phyloP scores from a whole-genome alignment of 108 stramenopile species.

The Schizochytrium sp. region DNA sequence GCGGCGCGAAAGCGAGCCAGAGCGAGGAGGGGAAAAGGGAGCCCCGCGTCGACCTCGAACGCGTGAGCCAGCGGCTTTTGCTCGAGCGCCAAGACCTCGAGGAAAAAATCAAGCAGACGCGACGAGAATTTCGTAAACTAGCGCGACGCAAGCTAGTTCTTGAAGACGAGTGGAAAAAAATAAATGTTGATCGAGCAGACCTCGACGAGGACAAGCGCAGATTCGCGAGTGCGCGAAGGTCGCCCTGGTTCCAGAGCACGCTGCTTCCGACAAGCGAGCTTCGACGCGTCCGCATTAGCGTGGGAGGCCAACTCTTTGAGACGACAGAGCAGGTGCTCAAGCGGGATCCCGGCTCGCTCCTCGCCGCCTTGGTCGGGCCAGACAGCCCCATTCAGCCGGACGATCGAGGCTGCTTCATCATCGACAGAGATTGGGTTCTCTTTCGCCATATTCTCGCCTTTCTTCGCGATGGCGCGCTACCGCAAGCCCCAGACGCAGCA shows the following conservation, averaged over 20 bases:
- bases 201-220: not conserved
- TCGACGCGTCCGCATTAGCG: slow-evolving; percentile 21
- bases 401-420: not conserved
- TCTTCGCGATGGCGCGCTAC: not conserved
- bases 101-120: not conserved
- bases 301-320: slow-evolving; percentile 29
- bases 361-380: slow-evolving; percentile 11
- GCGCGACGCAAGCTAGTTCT: slow-evolving; percentile 6
- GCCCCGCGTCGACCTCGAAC: not conserved
- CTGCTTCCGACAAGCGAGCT: not conserved
- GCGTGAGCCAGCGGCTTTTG: not conserved
- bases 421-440: not conserved
- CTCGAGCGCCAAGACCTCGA: slow-evolving; percentile 12
- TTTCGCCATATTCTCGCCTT: slow-evolving; percentile 1
- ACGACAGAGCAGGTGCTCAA: not conserved
- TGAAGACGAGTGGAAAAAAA: slow-evolving; percentile 4
- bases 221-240: not conserved
- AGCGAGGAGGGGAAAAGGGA: not conserved
- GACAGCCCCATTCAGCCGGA: slow-evolving; percentile 13
- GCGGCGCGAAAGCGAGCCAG: not conserved
- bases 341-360: not conserved
- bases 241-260: not conserved
- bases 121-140: not conserved
- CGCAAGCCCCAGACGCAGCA: not conserved
- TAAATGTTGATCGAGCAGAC: not conserved